Base-by-base conservation (phyloP, 805 yeast species). In the Wickerhamiella slavikovae region DNA sequence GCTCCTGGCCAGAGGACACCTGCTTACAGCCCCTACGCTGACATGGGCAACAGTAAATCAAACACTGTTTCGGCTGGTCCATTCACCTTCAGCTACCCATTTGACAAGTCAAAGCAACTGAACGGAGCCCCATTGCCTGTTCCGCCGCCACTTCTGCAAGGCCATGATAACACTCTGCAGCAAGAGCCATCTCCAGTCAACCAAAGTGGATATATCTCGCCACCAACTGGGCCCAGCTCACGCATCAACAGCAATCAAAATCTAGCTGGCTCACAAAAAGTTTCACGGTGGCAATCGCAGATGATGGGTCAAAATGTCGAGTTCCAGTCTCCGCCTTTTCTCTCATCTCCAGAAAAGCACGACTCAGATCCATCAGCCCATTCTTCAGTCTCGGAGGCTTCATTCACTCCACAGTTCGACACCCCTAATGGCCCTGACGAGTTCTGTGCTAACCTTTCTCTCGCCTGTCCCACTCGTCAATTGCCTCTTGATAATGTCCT, bases 361-460 rank as follows among this genome's bases (percentile, higher is more conserved):
- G n/a, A n/a, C n/a, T n/a, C n/a, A n/a, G n/a, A n/a, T n/a, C n/a
- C n/a, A n/a, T n/a, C n/a, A n/a, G n/a, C n/a, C n/a, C n/a, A n/a
- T n/a, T 8, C 10, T 8, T 8, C 10, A 8, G 22, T 19, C 22
- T 5, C 6, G 12, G 24, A 11, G 14, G 12, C 11, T 6, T n/a
- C 14, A 12, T 22, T 11, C 12, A 22, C 24, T 8, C 14, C 26
- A 4, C 11, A 6, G 8, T 14, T 17, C 6, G 26, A 14, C 17
- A 10, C 14, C 11, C 14, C 26, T 6, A 75, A 69, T 46, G 75
- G 71, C 43, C 85, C 77, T 45, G 70, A 72, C 39, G 70, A 72
- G 31, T 85, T 85, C 47, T 85, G 96, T 46, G 64, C 65, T 16
- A 67, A 71, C 41, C 60, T 85, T 45, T 65, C 67, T 36, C 63